These are phyloP conservation scores for Populus ilicifolia DNA, from an alignment of 345 rosid species.

Conservation along the genomic window DNA sequence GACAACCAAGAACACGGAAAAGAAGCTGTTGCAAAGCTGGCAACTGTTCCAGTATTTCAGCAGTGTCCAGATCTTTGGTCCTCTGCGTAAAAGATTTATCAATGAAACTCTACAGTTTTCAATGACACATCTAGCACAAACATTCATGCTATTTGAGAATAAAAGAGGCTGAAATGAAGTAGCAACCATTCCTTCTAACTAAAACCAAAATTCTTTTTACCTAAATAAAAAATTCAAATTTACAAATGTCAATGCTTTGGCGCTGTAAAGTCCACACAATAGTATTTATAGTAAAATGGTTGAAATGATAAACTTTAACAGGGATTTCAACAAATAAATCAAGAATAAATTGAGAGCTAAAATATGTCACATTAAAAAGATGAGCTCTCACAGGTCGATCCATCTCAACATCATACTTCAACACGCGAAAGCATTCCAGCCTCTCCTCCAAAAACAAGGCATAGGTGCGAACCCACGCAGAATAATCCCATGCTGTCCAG, in stretches of 20 bases:
- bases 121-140: not conserved
- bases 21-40: conserved; percentile 93
- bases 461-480: conserved; percentile 91
- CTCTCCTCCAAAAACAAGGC: conserved; percentile 94
- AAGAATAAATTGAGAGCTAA: not conserved
- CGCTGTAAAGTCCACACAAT: not conserved
- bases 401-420: conserved; percentile 85
- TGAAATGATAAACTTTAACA: not conserved
- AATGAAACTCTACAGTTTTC: not conserved
- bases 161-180: not conserved
- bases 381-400: conserved; percentile 65
- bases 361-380: conserved; percentile 1
- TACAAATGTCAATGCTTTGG: not conserved
- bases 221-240: not conserved
- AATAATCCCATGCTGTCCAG: conserved; percentile 85
- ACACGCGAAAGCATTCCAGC: conserved; percentile 81
- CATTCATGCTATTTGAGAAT: not conserved
- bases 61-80: conserved; percentile 88
- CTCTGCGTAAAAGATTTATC: conserved; percentile 40
- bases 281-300: not conserved
- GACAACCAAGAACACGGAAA: conserved; percentile 86
- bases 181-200: not conserved
- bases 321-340: not conserved
- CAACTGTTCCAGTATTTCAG: conserved; percentile 80
- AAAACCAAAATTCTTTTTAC: not conserved